Evolutionary conservation across 345 rosid genomes (phyloP), one percentile per base, ranked within the genome.

Genomic region (Melaleuca quinquenervia): DNA sequence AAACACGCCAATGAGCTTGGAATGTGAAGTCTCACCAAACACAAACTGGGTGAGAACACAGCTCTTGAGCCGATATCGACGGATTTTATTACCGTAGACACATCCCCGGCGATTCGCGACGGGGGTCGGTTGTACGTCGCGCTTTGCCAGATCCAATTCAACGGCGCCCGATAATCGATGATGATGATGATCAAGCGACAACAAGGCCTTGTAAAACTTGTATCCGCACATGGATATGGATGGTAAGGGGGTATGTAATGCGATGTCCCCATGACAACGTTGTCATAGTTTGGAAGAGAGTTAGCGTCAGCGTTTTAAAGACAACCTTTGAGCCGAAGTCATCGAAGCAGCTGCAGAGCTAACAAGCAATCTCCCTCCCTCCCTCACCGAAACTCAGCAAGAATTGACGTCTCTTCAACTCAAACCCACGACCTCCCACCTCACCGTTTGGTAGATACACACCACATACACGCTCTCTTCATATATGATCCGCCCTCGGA

Each of bases 361-460:
- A 84, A 8, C 86, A 84, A 62, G 48, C 24, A 26, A 82, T 76
- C 82, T 60, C 82, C n/a, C 24, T 58, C 87, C 85, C 14, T 75
- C 83, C 75, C 86, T 55, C 64, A 76, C 84, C 83, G 83, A 75
- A 20, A 76, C 53, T 50, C 83, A n/a, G 29, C 20, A 24, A 48
- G 56, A 84, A 41, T 55, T 93, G 56, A 91, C 95, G 91, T 93
- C 91, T 92, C 90, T 88, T 93, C 15, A 85, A 94, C 93, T 94
- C 95, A 91, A 94, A 89, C 91, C 88, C 85, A 91, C 92, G 94
- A 94, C 94, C 84, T 90, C 93, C 86, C 94, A 95, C 90, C 99
- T 92, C 92, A 93, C 98, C 89, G 95, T 94, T 95, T 92, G 98
- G 96, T 96, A 56, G 24, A 82, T 41, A 85, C 92, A 85, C 58